Base-by-base conservation (phyloP, 208 protist genomes). In the Trypanosomatidae sp. region DNA sequence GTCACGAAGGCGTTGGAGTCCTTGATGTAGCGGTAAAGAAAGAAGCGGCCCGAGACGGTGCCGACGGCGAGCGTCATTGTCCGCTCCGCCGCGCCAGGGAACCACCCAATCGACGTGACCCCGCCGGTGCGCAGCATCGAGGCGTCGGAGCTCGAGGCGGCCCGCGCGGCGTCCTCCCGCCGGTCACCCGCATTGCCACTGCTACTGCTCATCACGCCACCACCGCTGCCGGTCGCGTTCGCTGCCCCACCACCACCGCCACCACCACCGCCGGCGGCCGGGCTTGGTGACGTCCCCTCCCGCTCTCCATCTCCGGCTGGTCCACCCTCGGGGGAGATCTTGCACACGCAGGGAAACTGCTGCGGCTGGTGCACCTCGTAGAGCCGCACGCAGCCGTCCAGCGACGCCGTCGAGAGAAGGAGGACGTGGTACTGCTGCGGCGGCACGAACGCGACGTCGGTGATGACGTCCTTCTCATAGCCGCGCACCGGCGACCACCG, bases 391-490 rank as follows among this genome's bases (percentile, higher is more conserved):
- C 77, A 90, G 46, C 93, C 93, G 67, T 97, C 93, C 25, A 97
- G 75, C 1, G 93, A 95, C 46, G 93, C 90, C 12, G 93, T 95
- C 33, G 91, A 95, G 36, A 97, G 82, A 30, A 94, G 82, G 65
- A 93, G 70, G 30, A 89, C 84, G 72, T 90, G 85, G 62, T 92
- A 88, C 76, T 94, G 88, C 70, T 89, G 85, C 22, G 89, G 90
- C 22, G 91, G 93, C 59, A 94, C 77, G 74, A 97, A 97, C 36
- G 93, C 89, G 36, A 97, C 85, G 74, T 95, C 90, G 4, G 91
- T 97, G 76, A 95, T 94, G 58, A 85, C 91, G 77, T 97, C 93
- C 73, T 94, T 94, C 77, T 95, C 90, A 68, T 87, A 93, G 15
- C 93, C 90, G 49, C 87, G 84, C 78, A 91, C 82, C 30, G 80